Conservation (phyloP, 441 rosid genomes). For the Caryocar brasiliense region DNA sequence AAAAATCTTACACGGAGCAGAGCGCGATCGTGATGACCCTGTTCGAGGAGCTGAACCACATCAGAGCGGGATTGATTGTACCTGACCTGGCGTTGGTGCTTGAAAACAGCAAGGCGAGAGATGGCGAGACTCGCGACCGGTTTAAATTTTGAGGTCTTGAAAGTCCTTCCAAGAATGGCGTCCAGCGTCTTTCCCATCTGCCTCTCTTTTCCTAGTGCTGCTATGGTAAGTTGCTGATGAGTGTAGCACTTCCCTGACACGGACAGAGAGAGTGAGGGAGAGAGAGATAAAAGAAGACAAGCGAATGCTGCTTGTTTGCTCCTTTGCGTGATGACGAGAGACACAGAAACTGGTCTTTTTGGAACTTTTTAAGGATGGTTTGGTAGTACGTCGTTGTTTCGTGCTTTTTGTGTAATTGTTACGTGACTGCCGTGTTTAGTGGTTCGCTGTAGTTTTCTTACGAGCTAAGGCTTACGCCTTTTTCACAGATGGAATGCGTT, state of each 20-base stretch:
- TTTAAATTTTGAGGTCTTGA: slow-evolving; percentile 55
- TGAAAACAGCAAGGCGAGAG: slow-evolving; percentile 63
- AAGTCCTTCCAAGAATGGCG: slow-evolving; percentile 53
- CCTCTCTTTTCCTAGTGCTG: background rate
- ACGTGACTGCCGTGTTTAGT: too few relatives aligned
- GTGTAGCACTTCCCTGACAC: too few relatives aligned
- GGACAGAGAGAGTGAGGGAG: too few relatives aligned
- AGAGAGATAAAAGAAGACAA: slow-evolving; percentile 4
- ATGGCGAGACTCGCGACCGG: slow-evolving; percentile 45
- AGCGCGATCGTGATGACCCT: slow-evolving; percentile 62
- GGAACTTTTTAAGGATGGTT: background rate
- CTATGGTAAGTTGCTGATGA: too few relatives aligned
- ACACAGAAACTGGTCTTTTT: background rate
- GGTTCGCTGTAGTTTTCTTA: slow-evolving; percentile 4
- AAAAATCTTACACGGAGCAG: slow-evolving; percentile 49
- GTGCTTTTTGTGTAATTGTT: too few relatives aligned
- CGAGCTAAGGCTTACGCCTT: slow-evolving; percentile 3
- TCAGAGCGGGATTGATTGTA: slow-evolving; percentile 58
- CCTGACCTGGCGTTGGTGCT: slow-evolving; percentile 58
- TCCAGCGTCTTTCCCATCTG: slow-evolving; percentile 77
- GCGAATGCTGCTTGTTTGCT: background rate
- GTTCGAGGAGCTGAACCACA: slow-evolving; percentile 70
- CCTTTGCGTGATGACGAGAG: slow-evolving; percentile 20
- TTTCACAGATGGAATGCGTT: background rate
- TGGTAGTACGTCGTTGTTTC: background rate